phyloP scores from a whole-genome alignment of 441 rosid species.

The Pelargonium australe region DNA sequence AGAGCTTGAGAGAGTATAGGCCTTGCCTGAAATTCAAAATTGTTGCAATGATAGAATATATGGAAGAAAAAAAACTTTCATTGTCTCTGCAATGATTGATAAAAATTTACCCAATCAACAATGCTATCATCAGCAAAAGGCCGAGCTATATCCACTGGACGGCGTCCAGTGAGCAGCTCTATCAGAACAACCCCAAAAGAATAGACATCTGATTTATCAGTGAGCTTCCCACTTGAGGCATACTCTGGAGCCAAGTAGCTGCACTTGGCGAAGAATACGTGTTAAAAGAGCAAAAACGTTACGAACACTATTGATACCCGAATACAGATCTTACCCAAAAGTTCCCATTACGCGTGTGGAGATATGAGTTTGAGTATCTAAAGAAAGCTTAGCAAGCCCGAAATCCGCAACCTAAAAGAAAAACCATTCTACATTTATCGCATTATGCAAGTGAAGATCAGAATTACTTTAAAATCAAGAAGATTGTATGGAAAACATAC shows the following conservation, averaged over 20 bases:
- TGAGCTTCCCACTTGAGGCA: conserved; percentile 88
- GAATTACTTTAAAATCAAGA: neutral
- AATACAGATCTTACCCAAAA: conserved; percentile 59
- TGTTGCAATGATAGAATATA: neutral
- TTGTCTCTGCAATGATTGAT: neutral
- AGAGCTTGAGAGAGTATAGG: conserved; percentile 71
- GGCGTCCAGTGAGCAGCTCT: conserved; percentile 81
- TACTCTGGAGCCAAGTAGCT: conserved; percentile 97
- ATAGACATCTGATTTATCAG: conserved; percentile 95
- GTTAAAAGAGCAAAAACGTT: neutral
- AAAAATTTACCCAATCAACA: conserved; percentile 74
- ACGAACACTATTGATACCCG: conserved; percentile 2
- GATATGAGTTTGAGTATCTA: conserved; percentile 82
- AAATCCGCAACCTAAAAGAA: conserved; percentile 79
- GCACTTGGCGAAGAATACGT: neutral
- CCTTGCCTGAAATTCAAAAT: conserved; percentile 46
- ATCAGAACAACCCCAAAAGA: conserved; percentile 91
- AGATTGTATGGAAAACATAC: conserved; percentile 27
- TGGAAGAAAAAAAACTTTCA: too few relatives aligned
- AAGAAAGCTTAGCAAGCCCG: conserved; percentile 83
- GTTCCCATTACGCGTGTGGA: conserved; percentile 99
- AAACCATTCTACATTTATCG: neutral
- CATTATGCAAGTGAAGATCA: neutral
- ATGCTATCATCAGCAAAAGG: conserved; percentile 75
- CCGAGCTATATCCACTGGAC: conserved; percentile 62